phyloP scores from a whole-genome alignment of 495 filamentous ascomycete species.

The Articulospora tetracladia region DNA sequence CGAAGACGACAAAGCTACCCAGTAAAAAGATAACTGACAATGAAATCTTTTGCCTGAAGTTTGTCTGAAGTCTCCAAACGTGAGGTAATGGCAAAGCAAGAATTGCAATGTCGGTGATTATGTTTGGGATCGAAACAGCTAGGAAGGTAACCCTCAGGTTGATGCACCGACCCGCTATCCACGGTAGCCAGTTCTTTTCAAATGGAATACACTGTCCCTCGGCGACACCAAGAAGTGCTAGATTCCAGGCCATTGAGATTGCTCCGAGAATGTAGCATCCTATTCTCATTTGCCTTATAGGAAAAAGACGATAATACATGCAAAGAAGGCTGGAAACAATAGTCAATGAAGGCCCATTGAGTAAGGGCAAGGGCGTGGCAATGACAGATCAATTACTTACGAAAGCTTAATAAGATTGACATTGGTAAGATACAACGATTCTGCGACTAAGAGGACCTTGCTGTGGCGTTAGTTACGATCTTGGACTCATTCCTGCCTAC shows the following conservation, averaged over 20 bases:
- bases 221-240: neutral
- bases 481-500: neutral
- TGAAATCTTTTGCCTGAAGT: neutral
- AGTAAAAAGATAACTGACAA: neutral
- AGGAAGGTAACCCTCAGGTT: slow-evolving; percentile 5
- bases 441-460: neutral
- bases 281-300: neutral
- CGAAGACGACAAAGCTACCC: neutral
- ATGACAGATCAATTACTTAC: neutral
- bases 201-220: neutral
- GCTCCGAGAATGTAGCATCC: neutral
- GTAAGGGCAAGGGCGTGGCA: neutral
- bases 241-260: neutral
- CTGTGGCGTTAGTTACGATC: neutral
- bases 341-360: no score
- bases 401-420: neutral
- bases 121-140: neutral
- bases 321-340: neutral
- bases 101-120: neutral
- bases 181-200: neutral
- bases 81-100: neutral
- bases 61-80: neutral
- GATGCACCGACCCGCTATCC: neutral
- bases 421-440: neutral
- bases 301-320: slow-evolving; percentile 5